phyloP scores from a whole-genome alignment of 2,329 filamentous ascomycete genomes.

The Sporothrix inflata region DNA sequence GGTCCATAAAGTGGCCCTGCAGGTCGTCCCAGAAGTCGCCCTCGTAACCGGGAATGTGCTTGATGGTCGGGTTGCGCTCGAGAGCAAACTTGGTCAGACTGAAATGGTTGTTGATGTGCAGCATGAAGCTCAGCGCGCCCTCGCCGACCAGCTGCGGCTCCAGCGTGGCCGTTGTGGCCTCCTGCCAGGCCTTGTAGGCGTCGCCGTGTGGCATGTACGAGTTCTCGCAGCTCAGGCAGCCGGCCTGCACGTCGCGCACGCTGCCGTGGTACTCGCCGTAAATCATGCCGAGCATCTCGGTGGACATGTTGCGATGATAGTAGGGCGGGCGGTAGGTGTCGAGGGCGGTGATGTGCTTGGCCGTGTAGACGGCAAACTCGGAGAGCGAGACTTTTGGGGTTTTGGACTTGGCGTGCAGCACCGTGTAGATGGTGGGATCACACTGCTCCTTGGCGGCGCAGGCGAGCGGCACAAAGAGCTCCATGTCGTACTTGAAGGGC shows the following conservation, averaged over 20 bases:
- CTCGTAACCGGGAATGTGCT: conserved; percentile 19
- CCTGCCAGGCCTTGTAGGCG: conserved; percentile 40
- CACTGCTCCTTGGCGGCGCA: conserved; percentile 57
- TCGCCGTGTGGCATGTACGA: conserved; percentile 45
- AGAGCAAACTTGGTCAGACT: conserved; percentile 28
- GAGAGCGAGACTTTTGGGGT: conserved; percentile 43
- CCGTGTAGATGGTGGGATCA: conserved; percentile 67
- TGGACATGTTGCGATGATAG: conserved; percentile 64
- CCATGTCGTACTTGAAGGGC: conserved; percentile 60
- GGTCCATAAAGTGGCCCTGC: conserved; percentile 28
- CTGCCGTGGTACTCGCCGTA: conserved; percentile 42
- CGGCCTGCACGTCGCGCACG: conserved; percentile 36
- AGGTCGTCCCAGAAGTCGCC: conserved; percentile 26
- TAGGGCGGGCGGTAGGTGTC: conserved; percentile 67
- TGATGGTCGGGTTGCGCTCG: conserved; percentile 22
- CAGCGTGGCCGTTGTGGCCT: conserved; percentile 34
- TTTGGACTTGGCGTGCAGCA: conserved; percentile 59
- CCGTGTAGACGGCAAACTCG: conserved; percentile 70
- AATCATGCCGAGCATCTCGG: conserved; percentile 61
- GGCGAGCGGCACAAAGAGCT: conserved; percentile 57
- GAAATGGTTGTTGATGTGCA: conserved; percentile 31
- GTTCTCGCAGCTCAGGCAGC: conserved; percentile 41
- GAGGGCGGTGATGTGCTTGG: conserved; percentile 65
- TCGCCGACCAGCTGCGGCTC: conserved; percentile 23
- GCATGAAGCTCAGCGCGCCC: conserved; percentile 31